Percentiles rank a stretch among this genome's conserved stretches.
These are phyloP conservation scores for Curvularia spicifera DNA, from an alignment of 2,329 filamentous ascomycete genomes.

Conservation along the genomic window DNA sequence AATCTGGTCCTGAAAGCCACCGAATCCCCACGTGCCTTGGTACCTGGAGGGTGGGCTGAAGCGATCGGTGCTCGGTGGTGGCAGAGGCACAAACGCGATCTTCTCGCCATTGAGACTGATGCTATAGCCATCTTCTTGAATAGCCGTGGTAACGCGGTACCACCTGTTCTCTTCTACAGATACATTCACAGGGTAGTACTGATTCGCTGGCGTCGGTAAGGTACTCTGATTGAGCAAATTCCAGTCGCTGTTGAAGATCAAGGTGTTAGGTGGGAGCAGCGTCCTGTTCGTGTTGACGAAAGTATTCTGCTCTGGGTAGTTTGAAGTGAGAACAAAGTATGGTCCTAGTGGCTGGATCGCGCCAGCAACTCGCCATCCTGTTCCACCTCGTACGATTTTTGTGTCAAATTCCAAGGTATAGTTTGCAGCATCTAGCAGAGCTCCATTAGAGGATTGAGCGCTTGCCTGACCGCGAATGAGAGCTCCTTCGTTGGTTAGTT, in stretches of 20 bases:
- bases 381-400: constrained; percentile 1
- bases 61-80: neutral
- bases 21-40: constrained; percentile 49
- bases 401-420: constrained; percentile 4
- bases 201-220: neutral
- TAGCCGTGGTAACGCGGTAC: constrained; percentile 1
- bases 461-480: constrained; percentile 46
- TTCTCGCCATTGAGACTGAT: neutral
- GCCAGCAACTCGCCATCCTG: constrained; percentile 1
- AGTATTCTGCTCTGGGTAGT: neutral
- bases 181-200: constrained; percentile 2
- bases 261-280: neutral
- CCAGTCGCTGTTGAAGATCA: neutral
- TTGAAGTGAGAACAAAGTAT: constrained; percentile 6
- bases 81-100: constrained; percentile 2
- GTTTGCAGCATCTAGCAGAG: neutral
- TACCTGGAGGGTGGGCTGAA: constrained; percentile 30
- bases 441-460: constrained; percentile 5
- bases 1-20: constrained; percentile 51
- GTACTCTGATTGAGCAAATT: constrained; percentile 6
- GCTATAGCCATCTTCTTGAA: constrained; percentile 1
- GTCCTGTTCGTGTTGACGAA: constrained; percentile 6
- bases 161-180: neutral
- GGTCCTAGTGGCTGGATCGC: neutral
- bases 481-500: constrained; percentile 46